Evolutionary conservation across 2,329 filamentous ascomycete species (phyloP), one percentile per base, ranked within the genome.

Genomic region (Pestalotiopsis sp.): DNA sequence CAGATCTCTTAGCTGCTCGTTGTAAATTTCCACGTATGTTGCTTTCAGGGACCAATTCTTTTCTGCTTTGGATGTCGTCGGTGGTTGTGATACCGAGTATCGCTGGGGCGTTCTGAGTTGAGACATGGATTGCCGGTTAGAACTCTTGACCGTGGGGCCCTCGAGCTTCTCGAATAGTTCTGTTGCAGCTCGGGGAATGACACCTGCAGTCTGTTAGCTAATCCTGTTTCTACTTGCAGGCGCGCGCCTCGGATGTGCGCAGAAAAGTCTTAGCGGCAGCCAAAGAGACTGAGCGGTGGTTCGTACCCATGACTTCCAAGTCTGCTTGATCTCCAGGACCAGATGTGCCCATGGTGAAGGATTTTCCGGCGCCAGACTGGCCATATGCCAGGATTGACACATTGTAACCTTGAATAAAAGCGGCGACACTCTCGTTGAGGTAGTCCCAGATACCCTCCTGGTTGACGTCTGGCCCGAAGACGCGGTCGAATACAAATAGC

Each of bases 311-410:
- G 38, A 89, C 81, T 7, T 91, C 87, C 38, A 85, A 73, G 75
- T 95, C 87, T 31, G 84, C 86, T 76, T 97, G 92, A 76, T 98
- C 95, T 25, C 81, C 81, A 2, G 95, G 93, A 4, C 94, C 94
- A 0, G 95, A 94, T 0, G 96, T 99, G 68, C 96, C 96, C 96
- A 99, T 99, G 0, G 96, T 99, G 79, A 97, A 98, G 2, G 95
- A 98, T 83, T 99, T 99, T 74, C 96, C 96, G 12, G 96, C 94
- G 68, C 96, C 96, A 36, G 96, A 99, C 84, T 99, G 96, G 73
- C 96, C 96, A 77, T 99, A 99, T 62, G 96, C 96, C 75, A 99
- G 85, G 64, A 99, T 90, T 3, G 96, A 99, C 69, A 99, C 96
- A 89, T 99, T 99, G 87, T 98, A 99, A 67, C 96, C 96, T 78